Evolutionary conservation across 2,329 filamentous ascomycete genomes (phyloP).

Genomic region (Cercospora sesami): DNA sequence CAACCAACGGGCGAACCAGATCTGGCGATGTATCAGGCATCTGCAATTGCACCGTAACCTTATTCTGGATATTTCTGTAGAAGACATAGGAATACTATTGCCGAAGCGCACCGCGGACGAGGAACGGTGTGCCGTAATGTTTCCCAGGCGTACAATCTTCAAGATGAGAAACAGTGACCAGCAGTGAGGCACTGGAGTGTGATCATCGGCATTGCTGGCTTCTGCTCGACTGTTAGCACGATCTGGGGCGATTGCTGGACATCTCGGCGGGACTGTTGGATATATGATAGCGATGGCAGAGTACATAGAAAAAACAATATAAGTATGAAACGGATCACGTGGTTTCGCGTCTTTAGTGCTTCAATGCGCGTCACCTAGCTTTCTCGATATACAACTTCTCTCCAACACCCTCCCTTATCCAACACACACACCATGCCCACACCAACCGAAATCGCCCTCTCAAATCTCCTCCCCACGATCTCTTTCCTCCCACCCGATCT

Average conservation of each 20-base stretch:
- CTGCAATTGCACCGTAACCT: neutral
- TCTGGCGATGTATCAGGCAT: neutral
- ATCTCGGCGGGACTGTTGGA: neutral
- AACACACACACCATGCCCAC: constrained; percentile 59
- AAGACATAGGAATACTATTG: neutral
- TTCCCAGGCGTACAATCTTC: neutral
- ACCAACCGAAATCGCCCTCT: constrained; percentile 70
- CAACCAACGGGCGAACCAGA: neutral
- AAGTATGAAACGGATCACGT: neutral
- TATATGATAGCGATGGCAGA: neutral
- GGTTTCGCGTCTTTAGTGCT: neutral
- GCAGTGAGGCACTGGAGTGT: neutral
- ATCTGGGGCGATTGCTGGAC: neutral
- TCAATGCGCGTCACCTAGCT: neutral
- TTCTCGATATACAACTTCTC: neutral
- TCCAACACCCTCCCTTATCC: neutral
- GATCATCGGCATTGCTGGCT: neutral
- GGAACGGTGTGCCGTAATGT: neutral
- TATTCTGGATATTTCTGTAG: neutral
- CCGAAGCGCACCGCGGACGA: neutral
- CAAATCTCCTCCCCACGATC: constrained; percentile 72
- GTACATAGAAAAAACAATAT: neutral
- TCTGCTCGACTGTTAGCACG: neutral
- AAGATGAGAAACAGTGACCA: neutral
- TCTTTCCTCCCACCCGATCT: constrained; percentile 69